These are phyloP conservation scores for Ailanthus altissimus DNA, from an alignment of 345 rosid genomes.

Conservation along the genomic window DNA sequence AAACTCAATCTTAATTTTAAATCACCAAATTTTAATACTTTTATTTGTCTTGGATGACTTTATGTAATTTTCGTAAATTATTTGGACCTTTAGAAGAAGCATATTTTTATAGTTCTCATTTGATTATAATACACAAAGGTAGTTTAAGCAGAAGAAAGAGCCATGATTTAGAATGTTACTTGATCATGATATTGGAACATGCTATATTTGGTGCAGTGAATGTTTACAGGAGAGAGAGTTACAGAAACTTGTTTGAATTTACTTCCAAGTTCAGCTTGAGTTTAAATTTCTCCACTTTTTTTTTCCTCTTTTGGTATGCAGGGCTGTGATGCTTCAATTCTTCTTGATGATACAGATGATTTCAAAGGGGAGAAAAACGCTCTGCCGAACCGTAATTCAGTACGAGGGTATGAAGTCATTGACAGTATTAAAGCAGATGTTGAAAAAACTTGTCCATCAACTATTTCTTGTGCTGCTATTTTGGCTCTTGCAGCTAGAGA, in stretches of 20 bases:
- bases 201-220: not conserved
- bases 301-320: slow-evolving; percentile 19
- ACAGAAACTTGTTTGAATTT: not conserved
- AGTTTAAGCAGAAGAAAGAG: not conserved
- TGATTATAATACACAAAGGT: not conserved
- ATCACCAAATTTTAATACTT: too few species aligned
- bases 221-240: not conserved
- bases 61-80: too few species aligned
- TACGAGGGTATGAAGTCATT: slow-evolving; percentile 73
- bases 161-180: not conserved
- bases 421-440: slow-evolving; percentile 68
- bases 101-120: not conserved
- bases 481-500: slow-evolving; percentile 84
- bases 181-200: too few species aligned
- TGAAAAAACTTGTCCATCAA: slow-evolving; percentile 63
- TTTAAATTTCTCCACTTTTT: not conserved
- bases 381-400: slow-evolving; percentile 63
- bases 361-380: slow-evolving; percentile 78
- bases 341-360: slow-evolving; percentile 61
- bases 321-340: slow-evolving; percentile 86
- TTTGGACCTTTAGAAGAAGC: not conserved
- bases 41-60: too few species aligned
- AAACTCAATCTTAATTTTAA: too few species aligned
- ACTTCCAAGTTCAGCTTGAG: not conserved
- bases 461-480: slow-evolving; percentile 78